Evolutionary conservation across 202 grass and related monocot genomes (phyloP), one percentile per base, ranked within the genome.

Genomic region (Eragrostis tef): DNA sequence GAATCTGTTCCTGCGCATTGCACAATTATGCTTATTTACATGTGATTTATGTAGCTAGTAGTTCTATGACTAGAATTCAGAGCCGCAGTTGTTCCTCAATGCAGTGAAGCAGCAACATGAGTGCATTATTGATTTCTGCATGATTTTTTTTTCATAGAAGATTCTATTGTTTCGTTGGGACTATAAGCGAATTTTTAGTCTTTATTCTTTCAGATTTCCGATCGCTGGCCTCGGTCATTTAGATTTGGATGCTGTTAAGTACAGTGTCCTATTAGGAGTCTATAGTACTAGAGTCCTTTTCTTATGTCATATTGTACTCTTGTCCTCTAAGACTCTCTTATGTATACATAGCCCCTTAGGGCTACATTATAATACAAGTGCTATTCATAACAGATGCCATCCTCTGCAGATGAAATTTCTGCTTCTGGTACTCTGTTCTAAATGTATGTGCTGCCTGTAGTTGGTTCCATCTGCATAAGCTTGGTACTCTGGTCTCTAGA

Each of bases 21-120:
- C 20, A 11, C 74, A 21, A 41, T 4, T 44, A 53, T 70, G 15
- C 44, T 50, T n/a, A 19, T 77, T 50, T n/a, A 68, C 19, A 45
- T 67, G 9, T 31, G 44, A 75, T 5, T 24, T 24, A 7, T 69
- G 54, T 11, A 62, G 44, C 9, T 19, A 65, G 41, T 31, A 69
- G 6, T 76, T 25, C 20, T 70, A 60, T 46, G 12, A 61, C 50
- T 15, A 36, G 45, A 70, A 77, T 51, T 26, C 82, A 51, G 27
- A 65, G 8, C 66, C 63, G 36, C 27, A 17, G n/a, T 27, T 61
- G 21, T 22, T 29, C 17, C 42, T 20, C 13, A 65, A 15, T 60
- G 4, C 26, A 60, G 42, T 41, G 7, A 39, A 64, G 29, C 6
- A 61, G 57, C 21, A 11, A 11, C 56, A 59, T 2, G 21, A 59